Conservation (phyloP, 2,329 filamentous ascomycete species). For the Aspergillus sp. region DNA sequence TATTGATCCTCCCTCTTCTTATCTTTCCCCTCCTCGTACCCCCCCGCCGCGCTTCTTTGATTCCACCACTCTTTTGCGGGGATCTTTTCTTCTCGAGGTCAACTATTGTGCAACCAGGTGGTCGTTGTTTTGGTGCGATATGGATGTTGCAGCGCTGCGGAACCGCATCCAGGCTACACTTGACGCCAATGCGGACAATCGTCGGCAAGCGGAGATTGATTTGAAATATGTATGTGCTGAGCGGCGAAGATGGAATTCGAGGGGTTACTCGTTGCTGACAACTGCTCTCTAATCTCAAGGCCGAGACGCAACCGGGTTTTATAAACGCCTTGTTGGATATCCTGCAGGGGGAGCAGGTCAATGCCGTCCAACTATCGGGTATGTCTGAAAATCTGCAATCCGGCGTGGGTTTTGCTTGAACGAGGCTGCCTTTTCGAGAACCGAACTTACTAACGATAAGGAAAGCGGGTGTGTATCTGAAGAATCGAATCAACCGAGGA, state of each 20-base stretch:
- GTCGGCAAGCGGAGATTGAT: conserved; percentile 67
- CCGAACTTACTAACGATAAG: conserved; percentile 18
- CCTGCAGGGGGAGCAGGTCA: conserved; percentile 83
- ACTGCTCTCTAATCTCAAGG: conserved; percentile 56
- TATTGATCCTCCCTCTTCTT: conserved; percentile 16
- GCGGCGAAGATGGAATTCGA: conserved; percentile 17
- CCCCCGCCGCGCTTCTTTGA: conserved; percentile 17
- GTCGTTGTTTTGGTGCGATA: conserved; percentile 45
- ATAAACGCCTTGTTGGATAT: conserved; percentile 89
- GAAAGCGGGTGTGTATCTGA: conserved; percentile 92
- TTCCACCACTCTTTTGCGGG: conserved; percentile 28
- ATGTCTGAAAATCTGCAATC: conserved; percentile 47
- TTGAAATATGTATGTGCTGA: conserved; percentile 63
- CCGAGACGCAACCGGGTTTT: conserved; percentile 88
- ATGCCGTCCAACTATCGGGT: conserved; percentile 86
- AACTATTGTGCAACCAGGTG: conserved; percentile 37
- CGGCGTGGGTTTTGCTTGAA: neutral
- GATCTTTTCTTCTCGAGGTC: conserved; percentile 29
- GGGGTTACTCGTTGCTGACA: neutral
- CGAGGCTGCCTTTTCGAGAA: neutral
- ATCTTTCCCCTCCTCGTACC: conserved; percentile 27
- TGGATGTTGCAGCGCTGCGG: conserved; percentile 66
- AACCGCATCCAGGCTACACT: conserved; percentile 68
- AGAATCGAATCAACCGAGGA: conserved; percentile 92
- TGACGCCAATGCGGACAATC: conserved; percentile 64